phyloP scores from a whole-genome alignment of 2,329 filamentous ascomycete genomes.

The Epichloe scottii region DNA sequence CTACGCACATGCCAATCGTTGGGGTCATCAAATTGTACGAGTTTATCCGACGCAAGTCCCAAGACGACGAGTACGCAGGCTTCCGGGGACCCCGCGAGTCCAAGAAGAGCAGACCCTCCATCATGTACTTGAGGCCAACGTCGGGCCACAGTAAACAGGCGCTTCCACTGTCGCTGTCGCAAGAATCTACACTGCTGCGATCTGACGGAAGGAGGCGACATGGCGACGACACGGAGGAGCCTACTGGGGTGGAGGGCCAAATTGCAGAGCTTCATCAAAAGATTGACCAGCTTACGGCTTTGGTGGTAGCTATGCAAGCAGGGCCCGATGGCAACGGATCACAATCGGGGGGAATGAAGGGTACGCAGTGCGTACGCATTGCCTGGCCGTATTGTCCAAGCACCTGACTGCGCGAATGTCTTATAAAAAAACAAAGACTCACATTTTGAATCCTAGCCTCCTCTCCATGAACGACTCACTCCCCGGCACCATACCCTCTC shows the following conservation, averaged over 20 bases:
- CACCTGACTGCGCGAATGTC: too few relatives aligned
- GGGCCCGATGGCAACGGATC: not conserved
- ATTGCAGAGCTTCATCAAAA: slow-evolving; percentile 42
- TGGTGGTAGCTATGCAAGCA: slow-evolving; percentile 27
- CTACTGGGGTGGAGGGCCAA: slow-evolving; percentile 34
- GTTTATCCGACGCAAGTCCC: slow-evolving; percentile 28
- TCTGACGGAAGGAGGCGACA: slow-evolving; percentile 9
- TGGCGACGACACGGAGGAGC: slow-evolving; percentile 25
- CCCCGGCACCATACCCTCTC: slow-evolving; percentile 11
- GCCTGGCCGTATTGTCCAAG: too few relatives aligned
- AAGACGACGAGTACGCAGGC: slow-evolving; percentile 31
- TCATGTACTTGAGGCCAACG: slow-evolving; percentile 7
- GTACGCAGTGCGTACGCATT: not conserved
- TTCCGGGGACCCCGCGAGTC: slow-evolving; percentile 33
- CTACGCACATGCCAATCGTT: slow-evolving; percentile 56
- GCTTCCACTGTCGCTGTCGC: slow-evolving; percentile 4
- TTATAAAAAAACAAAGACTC: not conserved
- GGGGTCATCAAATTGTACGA: slow-evolving; percentile 59
- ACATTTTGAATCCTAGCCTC: slow-evolving; percentile 14
- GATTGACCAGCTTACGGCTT: slow-evolving; percentile 33
- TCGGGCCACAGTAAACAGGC: slow-evolving; percentile 8
- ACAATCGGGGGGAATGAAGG: not conserved
- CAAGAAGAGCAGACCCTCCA: slow-evolving; percentile 12
- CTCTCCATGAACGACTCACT: slow-evolving; percentile 8
- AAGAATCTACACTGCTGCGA: slow-evolving; percentile 9